Base-by-base conservation (phyloP, 2,329 filamentous ascomycete species). In the Grosmannia clavigera region DNA sequence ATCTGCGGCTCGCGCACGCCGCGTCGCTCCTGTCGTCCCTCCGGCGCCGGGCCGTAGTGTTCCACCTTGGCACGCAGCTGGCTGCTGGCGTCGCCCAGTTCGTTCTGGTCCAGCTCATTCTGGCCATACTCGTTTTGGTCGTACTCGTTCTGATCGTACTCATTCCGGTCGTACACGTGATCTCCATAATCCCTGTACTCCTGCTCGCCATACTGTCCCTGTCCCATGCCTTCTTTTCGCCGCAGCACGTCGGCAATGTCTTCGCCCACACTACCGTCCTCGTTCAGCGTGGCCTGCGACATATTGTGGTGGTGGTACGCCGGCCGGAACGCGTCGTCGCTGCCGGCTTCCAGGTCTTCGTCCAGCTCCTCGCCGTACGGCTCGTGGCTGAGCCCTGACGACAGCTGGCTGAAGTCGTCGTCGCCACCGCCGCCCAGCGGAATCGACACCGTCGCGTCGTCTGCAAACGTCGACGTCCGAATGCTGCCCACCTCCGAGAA, bases 1-100 rank as follows among this genome's bases (percentile, higher is more conserved):
- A 92, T 92, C 68, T 96, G 90, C 3, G 90, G 90, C 35, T 87
- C 82, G 65, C 92, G 84, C 33, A 92, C 90, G 60, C 94, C 94
- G 68, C 94, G 83, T 60, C 94, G 84, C 69, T 90, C 86, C 70
- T 99, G 94, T 60, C 89, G 88, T 10, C 90, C 90, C 59, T 87
- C 83, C 0, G 94, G 94, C 1, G 91, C 92, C 0, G 90, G 89
- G 0, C 90, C 92, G 69, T 96, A 96, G 70, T 91, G 85, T 74
- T 90, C 87, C 29, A 83, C 78, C 69, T 91, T 87, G 59, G 55
- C 60, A 56, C 40, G 50, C 9, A 31, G 25, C 33, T 7, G 27
- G 38, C 29, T 31, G 48, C 53, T 31, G 4, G 38, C 35, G 4
- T 54, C 57, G 35, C 12, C 35, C 38, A 50, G 27, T 3, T 29